A percentile compares a stretch with the other conserved stretches of the same genome.
Evolutionary conservation across 371 early-diverging fungal genomes (phyloP).

Genomic region (Mucor piriformis): DNA sequence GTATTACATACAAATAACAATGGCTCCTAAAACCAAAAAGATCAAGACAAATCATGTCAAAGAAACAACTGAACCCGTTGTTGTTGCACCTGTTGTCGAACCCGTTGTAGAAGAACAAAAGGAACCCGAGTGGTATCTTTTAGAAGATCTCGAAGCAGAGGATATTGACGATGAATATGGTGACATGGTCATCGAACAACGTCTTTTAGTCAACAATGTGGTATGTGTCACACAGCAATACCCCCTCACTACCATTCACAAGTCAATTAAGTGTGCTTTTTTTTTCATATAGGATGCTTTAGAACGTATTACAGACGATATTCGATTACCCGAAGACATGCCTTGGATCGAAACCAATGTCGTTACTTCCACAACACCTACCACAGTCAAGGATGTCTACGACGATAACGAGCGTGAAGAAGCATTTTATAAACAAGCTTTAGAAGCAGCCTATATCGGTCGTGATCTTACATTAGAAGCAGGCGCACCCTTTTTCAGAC

Average conservation of each 20-base stretch:
- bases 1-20: too few species aligned
- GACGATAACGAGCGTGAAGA: conserved; percentile 92
- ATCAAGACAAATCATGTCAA: conserved; percentile 1
- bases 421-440: conserved; percentile 88
- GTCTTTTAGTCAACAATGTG: conserved; percentile 72
- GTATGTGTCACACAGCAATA: conserved; percentile 36
- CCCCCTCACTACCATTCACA: too few species aligned
- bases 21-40: conserved; percentile 13
- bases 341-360: conserved; percentile 85
- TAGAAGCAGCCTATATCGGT: conserved; percentile 77
- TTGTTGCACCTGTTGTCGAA: neutral
- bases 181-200: conserved; percentile 66
- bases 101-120: conserved; percentile 10
- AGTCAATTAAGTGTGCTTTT: too few species aligned
- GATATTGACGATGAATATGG: conserved; percentile 54
- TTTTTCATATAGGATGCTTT: conserved; percentile 64
- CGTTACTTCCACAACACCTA: conserved; percentile 68
- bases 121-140: conserved; percentile 23
- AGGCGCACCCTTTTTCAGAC: conserved; percentile 81
- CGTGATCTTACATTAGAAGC: conserved; percentile 58
- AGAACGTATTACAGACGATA: conserved; percentile 60
- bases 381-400: conserved; percentile 67
- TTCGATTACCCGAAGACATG: conserved; percentile 63
- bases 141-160: conserved; percentile 40
- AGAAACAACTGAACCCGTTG: neutral